Evolutionary conservation across 192 early-diverging fungal genomes (phyloP), one percentile per base, ranked within the genome.

Genomic region (Irineochytrium annulatum): DNA sequence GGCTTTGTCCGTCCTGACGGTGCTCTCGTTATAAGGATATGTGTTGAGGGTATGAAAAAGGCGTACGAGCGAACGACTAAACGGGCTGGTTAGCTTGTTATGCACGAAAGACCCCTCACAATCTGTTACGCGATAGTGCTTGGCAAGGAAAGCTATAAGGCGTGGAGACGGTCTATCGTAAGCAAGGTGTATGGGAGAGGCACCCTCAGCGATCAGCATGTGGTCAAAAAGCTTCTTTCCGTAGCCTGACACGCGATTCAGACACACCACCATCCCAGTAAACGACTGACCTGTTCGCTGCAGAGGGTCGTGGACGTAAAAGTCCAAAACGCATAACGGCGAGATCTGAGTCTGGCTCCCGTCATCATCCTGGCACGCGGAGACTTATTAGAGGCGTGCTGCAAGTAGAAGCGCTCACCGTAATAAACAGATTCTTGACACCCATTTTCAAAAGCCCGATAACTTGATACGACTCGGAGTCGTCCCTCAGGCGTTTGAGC

Each of bases 261-360:
- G 43, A 34, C 26, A 57, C 39, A 31, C 22, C 17, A 20, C 43
- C 65, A 14, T 14, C 16, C 32, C 35, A 2, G 20, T 55, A 34
- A 29, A 41, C 26, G 32, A 65, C 60, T 22, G 11, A 71, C 73
- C 73, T 55, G 37, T 39, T 34, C 78, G 19, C 53, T 80, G 78
- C 16, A 33, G 29, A 0, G 48, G 22, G 30, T 75, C 78, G 28
- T 70, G 66, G 3, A 80, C 59, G 48, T 78, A 80, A 57, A 80
- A 78, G 54, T 80, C 78, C 31, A 80, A 43, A 19, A 80, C 76
- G 41, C 78, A 80, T 1, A 80, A 61, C 32, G 75, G 74, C 11
- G 46, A 65, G 11, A 74, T 67, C 37, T 77, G 71, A 22, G 60
- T 26, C 13, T 69, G 72, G 22, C 72, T 16, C 1, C 67, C 67